phyloP scores from a whole-genome alignment of 169 alveolate species.

The Eimeria falciformis region DNA sequence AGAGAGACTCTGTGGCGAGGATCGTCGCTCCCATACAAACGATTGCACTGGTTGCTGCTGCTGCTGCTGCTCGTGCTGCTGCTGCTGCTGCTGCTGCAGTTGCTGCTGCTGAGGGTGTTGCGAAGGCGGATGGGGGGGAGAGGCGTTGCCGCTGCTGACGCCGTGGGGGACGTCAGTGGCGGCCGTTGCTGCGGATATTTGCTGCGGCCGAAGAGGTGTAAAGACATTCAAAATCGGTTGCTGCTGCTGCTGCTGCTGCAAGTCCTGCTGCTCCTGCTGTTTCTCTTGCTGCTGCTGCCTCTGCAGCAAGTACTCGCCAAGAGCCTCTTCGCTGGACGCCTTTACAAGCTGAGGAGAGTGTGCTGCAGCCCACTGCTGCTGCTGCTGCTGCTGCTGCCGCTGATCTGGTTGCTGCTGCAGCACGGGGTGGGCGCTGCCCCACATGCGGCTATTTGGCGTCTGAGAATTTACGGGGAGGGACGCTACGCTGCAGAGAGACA shows the following conservation, averaged over 20 bases:
- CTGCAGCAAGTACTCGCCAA: background rate
- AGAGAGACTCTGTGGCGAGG: background rate
- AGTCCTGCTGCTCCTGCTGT: constrained; percentile 4
- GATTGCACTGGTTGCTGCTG: background rate
- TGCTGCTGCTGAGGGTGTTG: constrained; percentile 12
- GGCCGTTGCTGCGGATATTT: background rate
- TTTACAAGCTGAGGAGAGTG: background rate
- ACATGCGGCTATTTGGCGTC: background rate
- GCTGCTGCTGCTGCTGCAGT: background rate
- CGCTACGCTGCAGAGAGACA: constrained; percentile 5
- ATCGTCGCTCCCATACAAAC: background rate
- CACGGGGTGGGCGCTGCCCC: background rate
- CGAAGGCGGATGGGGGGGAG: background rate
- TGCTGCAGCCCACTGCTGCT: background rate
- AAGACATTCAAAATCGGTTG: background rate
- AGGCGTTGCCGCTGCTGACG: background rate
- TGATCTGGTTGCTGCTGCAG: background rate
- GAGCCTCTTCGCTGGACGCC: background rate
- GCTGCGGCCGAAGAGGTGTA: background rate
- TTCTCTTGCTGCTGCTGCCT: background rate
- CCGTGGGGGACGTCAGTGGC: background rate
- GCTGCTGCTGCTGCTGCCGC: constrained; percentile 27
- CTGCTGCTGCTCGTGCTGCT: constrained; percentile 13
- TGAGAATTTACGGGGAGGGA: background rate
- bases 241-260: constrained; percentile 1